Evolutionary conservation across 2,329 filamentous ascomycete species (phyloP), one percentile per base, ranked within the genome.

Genomic region (Anisogramma anomala): DNA sequence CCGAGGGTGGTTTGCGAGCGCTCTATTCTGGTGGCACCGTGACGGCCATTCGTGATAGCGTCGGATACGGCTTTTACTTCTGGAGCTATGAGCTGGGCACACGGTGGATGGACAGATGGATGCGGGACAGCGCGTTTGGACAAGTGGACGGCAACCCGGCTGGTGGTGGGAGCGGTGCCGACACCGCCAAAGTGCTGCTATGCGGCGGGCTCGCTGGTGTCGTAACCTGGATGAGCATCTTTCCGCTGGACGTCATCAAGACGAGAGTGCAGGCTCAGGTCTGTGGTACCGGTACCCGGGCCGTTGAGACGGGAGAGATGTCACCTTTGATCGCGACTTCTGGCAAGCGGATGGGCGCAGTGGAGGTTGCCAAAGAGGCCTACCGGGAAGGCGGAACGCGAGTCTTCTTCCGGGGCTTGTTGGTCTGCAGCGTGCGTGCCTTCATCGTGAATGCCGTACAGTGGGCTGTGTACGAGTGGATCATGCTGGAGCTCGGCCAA

Each of bases 31-130:
- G 87, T 15, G 89, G 89, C 15, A 68, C 65, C 0, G 77, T 95
- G 13, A 96, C 89, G 1, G 84, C 82, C 39, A 57, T 89, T 30
- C 72, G 89, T 36, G 89, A 96, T 61, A 81, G 82, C 43, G 74
- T 95, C 41, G 89, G 89, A n/a, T 96, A 95, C 62, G 89, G 88
- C 0, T 95, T 95, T 60, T 96, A 95, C 57, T 96, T 96, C 59
- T 94, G 84, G 83, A 82, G 82, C 1, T 96, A 95, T 55, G 84
- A 93, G 60, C 65, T 88, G 44, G 76, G 71, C 49, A 85, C 81
- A 48, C 70, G 74, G 26, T 64, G 67, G 40, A 67, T 78, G 59
- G 64, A 65, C 26, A 14, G 15, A 11, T 39, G 41, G 41, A 17
- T 34, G 41, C 23, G 41, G 19, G 26, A 31, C 22, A 13, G 5